Evolutionary conservation across 208 protist genomes (phyloP).

Genomic region (Crithidia brevicula): DNA sequence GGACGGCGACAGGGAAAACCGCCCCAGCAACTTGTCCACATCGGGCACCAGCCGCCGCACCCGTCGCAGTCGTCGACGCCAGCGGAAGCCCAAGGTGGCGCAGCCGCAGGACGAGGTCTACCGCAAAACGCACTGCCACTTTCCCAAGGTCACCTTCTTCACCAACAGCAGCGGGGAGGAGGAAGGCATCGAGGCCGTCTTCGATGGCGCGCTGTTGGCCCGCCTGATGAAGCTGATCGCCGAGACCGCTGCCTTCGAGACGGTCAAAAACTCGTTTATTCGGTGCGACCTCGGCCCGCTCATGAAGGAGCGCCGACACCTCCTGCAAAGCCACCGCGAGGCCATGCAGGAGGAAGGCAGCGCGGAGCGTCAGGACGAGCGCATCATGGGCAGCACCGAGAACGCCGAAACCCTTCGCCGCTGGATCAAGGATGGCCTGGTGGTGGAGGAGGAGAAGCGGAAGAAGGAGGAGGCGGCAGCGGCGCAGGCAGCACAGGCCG

Average conservation of each 20-base stretch:
- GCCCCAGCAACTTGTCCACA: constrained; percentile 9
- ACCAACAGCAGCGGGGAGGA: constrained; percentile 45
- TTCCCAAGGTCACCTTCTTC: constrained; percentile 47
- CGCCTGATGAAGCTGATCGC: constrained; percentile 81
- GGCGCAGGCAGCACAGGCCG: not conserved
- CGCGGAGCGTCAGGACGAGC: constrained; percentile 67
- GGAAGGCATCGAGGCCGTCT: constrained; percentile 61
- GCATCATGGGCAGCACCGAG: constrained; percentile 58
- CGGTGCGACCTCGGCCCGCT: constrained; percentile 79
- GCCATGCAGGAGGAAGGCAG: constrained; percentile 61
- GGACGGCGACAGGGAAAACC: constrained; percentile 28
- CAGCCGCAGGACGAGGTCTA: constrained; percentile 65
- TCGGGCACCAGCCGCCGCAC: constrained; percentile 34
- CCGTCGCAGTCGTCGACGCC: constrained; percentile 42
- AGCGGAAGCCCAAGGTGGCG: constrained; percentile 39
- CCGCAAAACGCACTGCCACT: constrained; percentile 35
- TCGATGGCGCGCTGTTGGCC: constrained; percentile 65
- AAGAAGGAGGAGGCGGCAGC: constrained; percentile 20
- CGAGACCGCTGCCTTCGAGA: constrained; percentile 72
- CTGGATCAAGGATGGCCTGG: constrained; percentile 58
- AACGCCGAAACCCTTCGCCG: constrained; percentile 44
- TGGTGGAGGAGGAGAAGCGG: constrained; percentile 39
- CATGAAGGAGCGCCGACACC: constrained; percentile 75
- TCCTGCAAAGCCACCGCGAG: constrained; percentile 52
- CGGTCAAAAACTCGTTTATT: constrained; percentile 68